Conservation (phyloP, 1,284 basidiomycete genomes). For the Cystobasidium sp. region DNA sequence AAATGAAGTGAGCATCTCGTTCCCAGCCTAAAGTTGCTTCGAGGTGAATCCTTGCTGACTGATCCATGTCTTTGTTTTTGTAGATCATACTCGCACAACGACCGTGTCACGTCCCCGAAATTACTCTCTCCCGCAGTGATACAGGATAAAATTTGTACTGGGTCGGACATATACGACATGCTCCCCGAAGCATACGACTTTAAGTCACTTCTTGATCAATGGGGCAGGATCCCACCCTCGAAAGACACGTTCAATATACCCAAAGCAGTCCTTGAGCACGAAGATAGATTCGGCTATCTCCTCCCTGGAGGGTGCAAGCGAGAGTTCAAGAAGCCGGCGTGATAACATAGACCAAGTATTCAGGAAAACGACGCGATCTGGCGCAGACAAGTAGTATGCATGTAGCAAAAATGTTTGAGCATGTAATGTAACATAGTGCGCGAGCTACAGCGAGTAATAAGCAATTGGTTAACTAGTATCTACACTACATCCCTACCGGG, state of each 20-base stretch:
- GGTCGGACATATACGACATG: conserved; percentile 65
- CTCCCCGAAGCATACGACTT: conserved; percentile 43
- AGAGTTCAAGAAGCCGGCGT: not conserved
- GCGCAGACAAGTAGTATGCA: not conserved
- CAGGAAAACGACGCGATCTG: not conserved
- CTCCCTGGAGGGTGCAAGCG: conserved; percentile 34
- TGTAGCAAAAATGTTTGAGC: conserved; percentile 9
- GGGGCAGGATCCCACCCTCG: conserved; percentile 25
- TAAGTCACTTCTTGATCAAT: conserved; percentile 21
- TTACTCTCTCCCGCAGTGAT: conserved; percentile 64
- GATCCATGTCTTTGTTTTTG: not conserved
- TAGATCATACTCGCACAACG: conserved; percentile 67
- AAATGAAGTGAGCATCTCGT: conserved; percentile 61
- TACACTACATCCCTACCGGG: not conserved
- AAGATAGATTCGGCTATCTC: conserved; percentile 25
- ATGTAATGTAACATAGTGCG: too few relatives aligned
- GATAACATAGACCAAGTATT: not conserved
- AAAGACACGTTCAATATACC: conserved; percentile 15
- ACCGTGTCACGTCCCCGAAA: conserved; percentile 64
- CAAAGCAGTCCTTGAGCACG: conserved; percentile 9
- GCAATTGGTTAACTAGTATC: too few relatives aligned
- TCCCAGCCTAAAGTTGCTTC: not conserved
- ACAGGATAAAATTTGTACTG: conserved; percentile 66
- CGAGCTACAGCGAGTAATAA: too few relatives aligned
- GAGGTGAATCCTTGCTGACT: not conserved